A percentile compares a stretch with the other conserved stretches of the same genome.
phyloP scores from a whole-genome alignment of 2,329 filamentous ascomycete species.

The Phoma sp. region DNA sequence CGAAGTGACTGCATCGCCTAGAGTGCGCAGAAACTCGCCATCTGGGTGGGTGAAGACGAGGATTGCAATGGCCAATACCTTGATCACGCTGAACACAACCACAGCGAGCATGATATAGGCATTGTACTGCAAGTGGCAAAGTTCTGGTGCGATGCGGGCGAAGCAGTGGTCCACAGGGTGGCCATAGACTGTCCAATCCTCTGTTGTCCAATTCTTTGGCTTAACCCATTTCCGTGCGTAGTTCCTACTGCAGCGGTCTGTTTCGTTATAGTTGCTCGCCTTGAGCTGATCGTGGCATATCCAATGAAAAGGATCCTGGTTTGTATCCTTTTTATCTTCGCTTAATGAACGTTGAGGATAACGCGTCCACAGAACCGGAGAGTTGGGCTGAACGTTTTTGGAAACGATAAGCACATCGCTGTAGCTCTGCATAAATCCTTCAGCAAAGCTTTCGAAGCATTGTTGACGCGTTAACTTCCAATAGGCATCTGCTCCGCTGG shows the following conservation, averaged over 20 bases:
- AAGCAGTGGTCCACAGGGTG: slow-evolving; percentile 23
- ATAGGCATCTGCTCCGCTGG: neutral
- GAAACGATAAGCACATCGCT: slow-evolving; percentile 22
- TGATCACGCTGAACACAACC: slow-evolving; percentile 23
- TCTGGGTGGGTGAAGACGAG: slow-evolving; percentile 18
- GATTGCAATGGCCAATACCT: slow-evolving; percentile 21
- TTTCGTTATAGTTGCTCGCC: neutral
- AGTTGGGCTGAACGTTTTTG: slow-evolving; percentile 10
- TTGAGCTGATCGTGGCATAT: slow-evolving; percentile 20
- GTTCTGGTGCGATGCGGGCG: slow-evolving; percentile 15
- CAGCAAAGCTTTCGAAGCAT: slow-evolving; percentile 18
- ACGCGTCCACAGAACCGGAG: slow-evolving; percentile 23
- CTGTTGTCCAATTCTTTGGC: slow-evolving; percentile 18
- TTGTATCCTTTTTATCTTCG: slow-evolving; percentile 15
- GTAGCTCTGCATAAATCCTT: slow-evolving; percentile 19
- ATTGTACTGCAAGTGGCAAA: slow-evolving; percentile 28
- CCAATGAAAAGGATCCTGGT: slow-evolving; percentile 24
- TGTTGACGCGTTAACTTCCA: slow-evolving; percentile 1
- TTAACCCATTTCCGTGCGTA: neutral
- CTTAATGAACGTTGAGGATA: slow-evolving; percentile 19
- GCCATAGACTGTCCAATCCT: slow-evolving; percentile 26
- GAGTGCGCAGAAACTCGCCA: slow-evolving; percentile 21
- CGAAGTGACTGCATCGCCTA: slow-evolving; percentile 39
- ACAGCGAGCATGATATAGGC: slow-evolving; percentile 24
- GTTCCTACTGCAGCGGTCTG: slow-evolving; percentile 1